A percentile compares a stretch with the other conserved stretches of the same genome.
These are phyloP conservation scores for Yarrowia phangngaensis DNA, from an alignment of 805 yeast genomes.

Conservation along the genomic window DNA sequence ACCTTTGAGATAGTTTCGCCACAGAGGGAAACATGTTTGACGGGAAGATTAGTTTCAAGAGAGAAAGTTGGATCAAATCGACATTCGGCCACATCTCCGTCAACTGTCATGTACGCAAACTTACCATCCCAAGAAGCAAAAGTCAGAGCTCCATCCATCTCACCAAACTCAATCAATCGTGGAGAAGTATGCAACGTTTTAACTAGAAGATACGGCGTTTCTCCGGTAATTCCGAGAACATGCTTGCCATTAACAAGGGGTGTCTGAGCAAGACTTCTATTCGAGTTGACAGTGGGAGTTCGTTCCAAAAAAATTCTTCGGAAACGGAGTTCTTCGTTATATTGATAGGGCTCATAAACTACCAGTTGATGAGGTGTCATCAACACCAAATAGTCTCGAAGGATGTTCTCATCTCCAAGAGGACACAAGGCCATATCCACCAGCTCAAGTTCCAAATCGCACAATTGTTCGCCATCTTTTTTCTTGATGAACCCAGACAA, in stretches of 20 bases:
- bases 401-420: constrained; percentile 7
- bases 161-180: constrained; percentile 21
- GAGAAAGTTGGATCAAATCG: constrained; percentile 58
- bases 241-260: constrained; percentile 21
- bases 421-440: constrained; percentile 12
- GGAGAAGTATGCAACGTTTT: constrained; percentile 24
- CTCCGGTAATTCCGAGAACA: constrained; percentile 10
- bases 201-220: constrained; percentile 10
- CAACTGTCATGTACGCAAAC: constrained; percentile 6
- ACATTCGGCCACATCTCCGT: constrained; percentile 33
- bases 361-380: constrained; percentile 12
- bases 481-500: constrained; percentile 11
- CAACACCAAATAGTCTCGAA: constrained; percentile 7
- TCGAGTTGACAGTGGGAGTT: constrained; percentile 9
- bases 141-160: constrained; percentile 3
- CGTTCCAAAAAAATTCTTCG: constrained; percentile 15
- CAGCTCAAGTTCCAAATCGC: constrained; percentile 4
- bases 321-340: constrained; percentile 18
- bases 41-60: constrained; percentile 48
- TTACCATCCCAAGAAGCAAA: constrained; percentile 21
- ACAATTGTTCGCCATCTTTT: constrained; percentile 8
- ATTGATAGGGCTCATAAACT: constrained; percentile 15
- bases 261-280: constrained; percentile 4
- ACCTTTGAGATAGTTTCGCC: constrained; percentile 64
- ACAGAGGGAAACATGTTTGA: constrained; percentile 35